Base-by-base conservation (phyloP, 1,139 yeast genomes). In the Pichia sp. region DNA sequence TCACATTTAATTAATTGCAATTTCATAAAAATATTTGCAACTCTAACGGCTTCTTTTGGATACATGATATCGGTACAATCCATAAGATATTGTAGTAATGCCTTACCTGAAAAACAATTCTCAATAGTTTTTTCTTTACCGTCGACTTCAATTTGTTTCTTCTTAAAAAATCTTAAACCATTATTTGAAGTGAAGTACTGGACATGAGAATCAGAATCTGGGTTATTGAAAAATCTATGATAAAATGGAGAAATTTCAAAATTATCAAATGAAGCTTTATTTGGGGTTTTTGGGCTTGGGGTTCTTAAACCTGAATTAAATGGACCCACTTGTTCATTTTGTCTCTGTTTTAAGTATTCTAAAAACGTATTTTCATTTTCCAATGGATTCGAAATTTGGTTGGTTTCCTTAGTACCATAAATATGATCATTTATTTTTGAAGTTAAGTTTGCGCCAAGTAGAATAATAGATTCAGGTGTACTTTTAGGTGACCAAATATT, bases 21-120 rank as follows among this genome's bases (percentile, higher is more conserved):
- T 32, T 67, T 70, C 19, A 84, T 53, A 53, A 91, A 76, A 33
- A 79, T 64, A n/a, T 74, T 70, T 0, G 85, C 83, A 14, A 91
- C 66, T 14, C 75, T 75, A 0, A 70, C 60, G 0, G 93, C 96
- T 53, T 88, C 95, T 4, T 69, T 67, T 0, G 69, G 63, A 45
- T 74, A 72, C 53, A 83, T 66, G 1, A 83, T 70, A 59, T 88
- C 94, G 0, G 96, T 85, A 60, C 97, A 91, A 54, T 91, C 98
- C 77, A 84, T 74, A 17, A 91, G 59, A 96, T 97, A 93, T 59
- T 89, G 96, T 65, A 82, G 74, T 1, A 85, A 71, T 0, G 95
- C 85, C 57, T 86, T 85, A 0, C 97, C 96, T 1, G 87, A 75
- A 51, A 87, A 73, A 46, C 81, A 76, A 57, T 75, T 74, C 17